Percentiles rank a stretch among this genome's conserved stretches.
Evolutionary conservation across 805 yeast genomes (phyloP).

Genomic region (Zygosaccharomyces bailii): DNA sequence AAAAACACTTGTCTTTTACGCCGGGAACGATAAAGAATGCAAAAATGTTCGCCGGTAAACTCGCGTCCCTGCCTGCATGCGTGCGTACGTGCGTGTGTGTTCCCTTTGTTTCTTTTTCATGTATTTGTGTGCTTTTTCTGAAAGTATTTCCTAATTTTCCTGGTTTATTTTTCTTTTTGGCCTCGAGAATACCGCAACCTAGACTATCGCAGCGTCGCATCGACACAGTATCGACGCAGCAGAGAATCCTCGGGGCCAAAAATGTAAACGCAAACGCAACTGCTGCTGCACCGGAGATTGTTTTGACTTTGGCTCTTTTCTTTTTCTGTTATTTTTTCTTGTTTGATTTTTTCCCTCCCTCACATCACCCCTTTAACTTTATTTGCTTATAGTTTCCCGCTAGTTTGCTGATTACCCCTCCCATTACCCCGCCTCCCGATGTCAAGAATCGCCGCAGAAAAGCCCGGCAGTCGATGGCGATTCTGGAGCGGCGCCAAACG

Average conservation of each 20-base stretch:
- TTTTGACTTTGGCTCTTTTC: background rate
- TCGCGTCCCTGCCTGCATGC: background rate
- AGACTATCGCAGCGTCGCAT: too few species aligned
- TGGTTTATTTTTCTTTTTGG: background rate
- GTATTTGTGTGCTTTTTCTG: background rate
- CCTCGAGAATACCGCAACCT: too few species aligned
- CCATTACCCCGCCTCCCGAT: too few species aligned
- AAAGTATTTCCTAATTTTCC: background rate
- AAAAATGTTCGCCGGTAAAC: background rate
- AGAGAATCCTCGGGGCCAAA: too few species aligned
- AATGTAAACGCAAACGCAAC: too few species aligned
- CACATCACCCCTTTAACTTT: too few species aligned
- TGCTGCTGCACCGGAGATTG: background rate
- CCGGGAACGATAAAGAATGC: background rate
- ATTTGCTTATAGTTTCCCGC: background rate
- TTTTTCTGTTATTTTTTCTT: background rate
- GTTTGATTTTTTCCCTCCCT: too few species aligned
- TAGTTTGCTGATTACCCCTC: too few species aligned
- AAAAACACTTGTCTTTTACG: background rate
- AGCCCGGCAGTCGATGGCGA: background rate
- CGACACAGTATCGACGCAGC: too few species aligned
- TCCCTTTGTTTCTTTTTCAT: background rate
- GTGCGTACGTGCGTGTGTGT: background rate
- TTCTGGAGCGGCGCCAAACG: background rate
- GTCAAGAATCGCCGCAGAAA: background rate